Conservation (phyloP, 2,329 filamentous ascomycete species). For the Parastagonospora avenae region DNA sequence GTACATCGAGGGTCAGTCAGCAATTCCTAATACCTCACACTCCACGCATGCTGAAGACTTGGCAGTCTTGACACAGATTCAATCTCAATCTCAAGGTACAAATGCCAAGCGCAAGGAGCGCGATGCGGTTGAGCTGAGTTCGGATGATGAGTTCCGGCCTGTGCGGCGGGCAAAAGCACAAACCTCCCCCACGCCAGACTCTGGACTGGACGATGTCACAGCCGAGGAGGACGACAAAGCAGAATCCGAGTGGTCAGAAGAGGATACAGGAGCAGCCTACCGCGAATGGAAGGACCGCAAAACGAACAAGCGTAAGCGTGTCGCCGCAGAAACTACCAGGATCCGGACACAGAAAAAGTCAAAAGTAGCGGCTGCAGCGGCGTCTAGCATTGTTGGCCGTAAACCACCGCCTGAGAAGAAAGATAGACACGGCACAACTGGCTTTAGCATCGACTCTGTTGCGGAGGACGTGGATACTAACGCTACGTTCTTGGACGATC, state of each 20-base stretch:
- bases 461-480: conserved; percentile 54
- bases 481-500: conserved; percentile 61
- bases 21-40: background rate
- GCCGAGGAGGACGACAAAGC: conserved; percentile 8
- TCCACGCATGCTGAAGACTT: background rate
- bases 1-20: conserved; percentile 38
- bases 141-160: conserved; percentile 14
- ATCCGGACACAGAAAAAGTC: conserved; percentile 54
- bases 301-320: conserved; percentile 58
- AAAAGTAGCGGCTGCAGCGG: conserved; percentile 50
- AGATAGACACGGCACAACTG: conserved; percentile 6
- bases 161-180: background rate
- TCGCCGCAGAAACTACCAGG: conserved; percentile 55
- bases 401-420: conserved; percentile 32
- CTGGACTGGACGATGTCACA: conserved; percentile 14
- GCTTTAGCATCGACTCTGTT: conserved; percentile 27
- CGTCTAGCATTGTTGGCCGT: conserved; percentile 50
- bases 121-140: conserved; percentile 2
- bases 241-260: conserved; percentile 56
- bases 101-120: background rate
- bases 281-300: conserved; percentile 68
- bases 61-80: conserved; percentile 33
- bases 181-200: background rate
- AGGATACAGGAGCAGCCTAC: conserved; percentile 62
- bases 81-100: conserved; percentile 27